Evolutionary conservation across 371 early-diverging fungal genomes (phyloP).

Genomic region (Encephalitozoon cuniculi): DNA sequence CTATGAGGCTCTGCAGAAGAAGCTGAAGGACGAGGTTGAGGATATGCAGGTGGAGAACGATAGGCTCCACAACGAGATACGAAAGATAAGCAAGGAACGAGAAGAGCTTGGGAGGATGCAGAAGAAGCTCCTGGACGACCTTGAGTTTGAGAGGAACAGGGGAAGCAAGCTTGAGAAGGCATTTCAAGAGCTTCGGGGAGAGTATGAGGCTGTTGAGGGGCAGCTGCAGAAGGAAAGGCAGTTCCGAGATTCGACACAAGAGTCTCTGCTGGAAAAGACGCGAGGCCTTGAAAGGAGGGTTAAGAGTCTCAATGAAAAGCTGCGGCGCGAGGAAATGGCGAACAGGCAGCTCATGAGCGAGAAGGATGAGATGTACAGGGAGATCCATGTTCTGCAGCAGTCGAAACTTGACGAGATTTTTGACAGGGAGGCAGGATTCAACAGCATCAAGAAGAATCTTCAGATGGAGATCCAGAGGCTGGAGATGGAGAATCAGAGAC

Average conservation of each 20-base stretch:
- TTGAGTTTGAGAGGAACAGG: slow-evolving; percentile 63
- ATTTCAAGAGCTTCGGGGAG: slow-evolving; percentile 65
- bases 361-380: slow-evolving; percentile 36
- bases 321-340: slow-evolving; percentile 62
- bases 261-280: background rate
- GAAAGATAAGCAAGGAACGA: slow-evolving; percentile 65
- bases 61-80: background rate
- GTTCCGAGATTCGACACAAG: background rate
- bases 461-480: slow-evolving; percentile 28
- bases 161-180: slow-evolving; percentile 65
- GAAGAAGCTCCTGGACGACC: slow-evolving; percentile 42
- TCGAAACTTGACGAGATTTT: slow-evolving; percentile 48
- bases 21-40: slow-evolving; percentile 8
- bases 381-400: slow-evolving; percentile 44
- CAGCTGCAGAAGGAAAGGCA: slow-evolving; percentile 25
- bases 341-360: slow-evolving; percentile 63
- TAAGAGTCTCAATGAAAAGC: slow-evolving; percentile 22
- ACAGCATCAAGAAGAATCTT: slow-evolving; percentile 34
- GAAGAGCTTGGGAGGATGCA: slow-evolving; percentile 65
- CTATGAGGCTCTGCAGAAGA: slow-evolving; percentile 1
- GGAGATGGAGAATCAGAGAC: slow-evolving; percentile 13
- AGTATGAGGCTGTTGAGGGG: slow-evolving; percentile 63
- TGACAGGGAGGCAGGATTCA: slow-evolving; percentile 25
- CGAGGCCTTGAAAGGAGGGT: background rate
- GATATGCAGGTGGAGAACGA: slow-evolving; percentile 31